Base-by-base conservation (phyloP, 495 filamentous ascomycete genomes). In the Hypoxylon cercidicola region DNA sequence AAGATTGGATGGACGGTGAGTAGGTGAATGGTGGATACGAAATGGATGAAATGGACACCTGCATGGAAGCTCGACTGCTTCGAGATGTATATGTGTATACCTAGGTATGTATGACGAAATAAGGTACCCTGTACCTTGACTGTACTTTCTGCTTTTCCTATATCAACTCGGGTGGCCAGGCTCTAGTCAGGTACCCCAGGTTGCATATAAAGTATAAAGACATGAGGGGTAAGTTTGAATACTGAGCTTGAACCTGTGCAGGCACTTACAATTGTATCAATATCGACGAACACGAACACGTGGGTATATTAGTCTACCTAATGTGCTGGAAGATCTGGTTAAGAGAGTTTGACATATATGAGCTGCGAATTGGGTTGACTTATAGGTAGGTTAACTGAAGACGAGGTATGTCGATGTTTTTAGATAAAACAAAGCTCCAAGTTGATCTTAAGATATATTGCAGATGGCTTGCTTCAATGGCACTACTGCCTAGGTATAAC, bases 101-200 rank as follows among this genome's bases (percentile, higher is more conserved):
- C 30, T 58, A 18, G 44, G 20, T 11, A 50, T 20, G 25, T 56
- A 55, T 61, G 55, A 55, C 62, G 63, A 62, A 55, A 45, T 16
- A n/a, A 15, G 28, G 45, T 54, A 61, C 11, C 18, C 10, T 55
- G n/a, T 20, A 63, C 47, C 19, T 34, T 16, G 20, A 8, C 10
- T 37, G 30, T 56, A 63, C 45, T 6, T 44, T 0, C 25, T 37
- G 25, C 3, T 8, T n/a, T 10, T 15, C 23, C 5, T 52, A 5
- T 4, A 10, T 16, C 39, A 1, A 30, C 10, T 10, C 12, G 32
- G 28, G 46, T 51, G 51, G 37, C 32, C 13, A 7, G 11, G 6
- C 11, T 16, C 25, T 28, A 3, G 3, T 28, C 7, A 28, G 25
- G 25, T 28, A 28, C 25, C 25, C 25, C 25, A 28, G 7, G 7